phyloP scores from a whole-genome alignment of 192 early-diverging fungal genomes.

The Linnemannia hyalina region DNA sequence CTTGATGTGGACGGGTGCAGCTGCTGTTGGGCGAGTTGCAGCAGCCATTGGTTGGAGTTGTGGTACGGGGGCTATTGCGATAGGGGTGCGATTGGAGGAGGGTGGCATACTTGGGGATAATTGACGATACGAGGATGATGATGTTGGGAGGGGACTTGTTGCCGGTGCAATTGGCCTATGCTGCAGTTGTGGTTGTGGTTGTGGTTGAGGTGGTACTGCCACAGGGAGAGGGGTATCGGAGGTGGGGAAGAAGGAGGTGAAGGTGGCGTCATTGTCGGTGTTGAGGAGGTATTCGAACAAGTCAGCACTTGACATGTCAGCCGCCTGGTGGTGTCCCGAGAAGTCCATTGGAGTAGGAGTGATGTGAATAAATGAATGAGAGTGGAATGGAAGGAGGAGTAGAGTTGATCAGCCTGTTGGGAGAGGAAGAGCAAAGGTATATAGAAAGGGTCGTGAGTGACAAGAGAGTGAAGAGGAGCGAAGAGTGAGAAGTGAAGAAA shows the following conservation, averaged over 20 bases:
- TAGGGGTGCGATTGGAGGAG: background rate
- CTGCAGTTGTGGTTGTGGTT: background rate
- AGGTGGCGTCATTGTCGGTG: background rate
- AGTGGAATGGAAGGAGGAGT: background rate
- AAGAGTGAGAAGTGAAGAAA: background rate
- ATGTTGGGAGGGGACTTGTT: background rate
- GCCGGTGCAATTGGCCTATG: background rate
- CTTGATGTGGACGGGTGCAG: background rate
- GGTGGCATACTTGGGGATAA: constrained; percentile 24
- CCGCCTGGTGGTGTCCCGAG: background rate
- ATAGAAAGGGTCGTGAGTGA: background rate
- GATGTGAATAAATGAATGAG: background rate
- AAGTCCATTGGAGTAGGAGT: constrained; percentile 2
- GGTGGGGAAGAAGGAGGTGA: background rate
- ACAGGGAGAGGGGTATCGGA: background rate
- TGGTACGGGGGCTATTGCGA: background rate
- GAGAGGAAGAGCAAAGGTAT: background rate
- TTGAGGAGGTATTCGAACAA: constrained; percentile 24
- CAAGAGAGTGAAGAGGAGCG: background rate
- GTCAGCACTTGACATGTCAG: constrained; percentile 17
- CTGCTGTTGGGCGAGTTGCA: background rate
- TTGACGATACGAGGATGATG: constrained; percentile 28
- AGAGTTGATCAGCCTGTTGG: background rate
- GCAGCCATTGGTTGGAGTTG: background rate
- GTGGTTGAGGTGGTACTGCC: background rate